Evolutionary conservation across 2,329 filamentous ascomycete genomes (phyloP).

Genomic region (Elsinoe necatrix): DNA sequence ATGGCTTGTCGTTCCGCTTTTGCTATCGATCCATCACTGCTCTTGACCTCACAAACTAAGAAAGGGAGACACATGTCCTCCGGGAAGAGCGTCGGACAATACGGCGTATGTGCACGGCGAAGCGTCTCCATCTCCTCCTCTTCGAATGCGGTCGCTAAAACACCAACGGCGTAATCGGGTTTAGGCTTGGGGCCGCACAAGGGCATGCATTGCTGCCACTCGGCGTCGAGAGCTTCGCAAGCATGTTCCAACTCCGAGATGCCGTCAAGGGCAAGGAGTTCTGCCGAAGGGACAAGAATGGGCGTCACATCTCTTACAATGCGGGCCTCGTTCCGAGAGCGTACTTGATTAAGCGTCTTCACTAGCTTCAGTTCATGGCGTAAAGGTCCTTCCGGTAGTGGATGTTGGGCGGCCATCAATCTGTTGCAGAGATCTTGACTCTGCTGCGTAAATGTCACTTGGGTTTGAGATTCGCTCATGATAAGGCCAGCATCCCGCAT

Average conservation of each 20-base stretch:
- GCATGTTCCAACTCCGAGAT: conserved; percentile 5
- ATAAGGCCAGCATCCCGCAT: conserved; percentile 18
- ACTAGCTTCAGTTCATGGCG: neutral
- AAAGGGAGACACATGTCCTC: conserved; percentile 19
- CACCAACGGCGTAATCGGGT: conserved; percentile 16
- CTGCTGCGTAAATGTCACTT: conserved; percentile 10
- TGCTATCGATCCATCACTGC: conserved; percentile 17
- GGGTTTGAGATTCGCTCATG: conserved; percentile 16
- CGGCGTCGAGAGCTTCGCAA: conserved; percentile 15
- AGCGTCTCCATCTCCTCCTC: conserved; percentile 17
- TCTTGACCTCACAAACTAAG: conserved; percentile 19
- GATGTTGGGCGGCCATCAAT: neutral
- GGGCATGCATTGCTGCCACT: conserved; percentile 17
- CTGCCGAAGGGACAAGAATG: conserved; percentile 18
- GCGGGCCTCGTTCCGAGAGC: conserved; percentile 19
- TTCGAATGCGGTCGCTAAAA: conserved; percentile 15
- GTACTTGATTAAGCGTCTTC: conserved; percentile 16
- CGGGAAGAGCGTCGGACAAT: conserved; percentile 15
- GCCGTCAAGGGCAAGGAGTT: conserved; percentile 11
- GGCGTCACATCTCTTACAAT: conserved; percentile 17
- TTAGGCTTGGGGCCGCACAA: conserved; percentile 17
- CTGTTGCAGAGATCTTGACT: conserved; percentile 14
- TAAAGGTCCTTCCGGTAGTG: neutral
- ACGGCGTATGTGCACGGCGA: conserved; percentile 11
- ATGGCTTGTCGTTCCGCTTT: conserved; percentile 19